phyloP scores from a whole-genome alignment of 2,329 filamentous ascomycete genomes.

The Hypoxylon sp. region DNA sequence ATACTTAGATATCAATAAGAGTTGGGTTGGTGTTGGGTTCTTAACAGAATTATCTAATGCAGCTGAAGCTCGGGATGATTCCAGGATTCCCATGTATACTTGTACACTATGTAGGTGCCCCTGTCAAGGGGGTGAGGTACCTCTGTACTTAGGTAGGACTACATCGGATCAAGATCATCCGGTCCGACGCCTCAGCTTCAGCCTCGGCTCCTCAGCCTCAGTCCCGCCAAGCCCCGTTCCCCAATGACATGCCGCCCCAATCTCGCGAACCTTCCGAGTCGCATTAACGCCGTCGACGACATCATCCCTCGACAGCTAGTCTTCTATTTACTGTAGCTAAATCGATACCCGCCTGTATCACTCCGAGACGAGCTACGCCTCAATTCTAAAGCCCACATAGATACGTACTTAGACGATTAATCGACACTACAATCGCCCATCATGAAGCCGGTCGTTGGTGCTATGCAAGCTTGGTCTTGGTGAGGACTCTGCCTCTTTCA shows the following conservation, averaged over 20 bases:
- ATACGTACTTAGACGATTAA: slow-evolving; percentile 25
- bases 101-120: neutral
- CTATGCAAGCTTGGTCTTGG: slow-evolving; percentile 96
- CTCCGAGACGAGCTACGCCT: neutral
- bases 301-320: slow-evolving; percentile 11
- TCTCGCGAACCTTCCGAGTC: slow-evolving; percentile 28
- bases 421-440: slow-evolving; percentile 56
- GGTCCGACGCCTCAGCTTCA: slow-evolving; percentile 21
- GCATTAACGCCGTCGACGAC: slow-evolving; percentile 29
- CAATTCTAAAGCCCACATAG: slow-evolving; percentile 6
- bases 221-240: slow-evolving; percentile 19
- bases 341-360: slow-evolving; percentile 1
- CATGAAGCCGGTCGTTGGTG: slow-evolving; percentile 96
- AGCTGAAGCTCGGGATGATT: neutral
- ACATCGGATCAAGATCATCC: slow-evolving; percentile 29
- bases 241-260: slow-evolving; percentile 30
- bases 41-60: neutral
- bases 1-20: neutral
- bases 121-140: neutral
- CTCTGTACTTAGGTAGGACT: neutral
- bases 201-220: slow-evolving; percentile 31
- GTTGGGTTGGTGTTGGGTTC: neutral
- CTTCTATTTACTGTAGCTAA: slow-evolving; percentile 16
- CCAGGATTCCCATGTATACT: neutral
- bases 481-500: slow-evolving; percentile 62